Evolutionary conservation across 2,329 filamentous ascomycete species (phyloP).

Genomic region (Atkinsonella texensis): DNA sequence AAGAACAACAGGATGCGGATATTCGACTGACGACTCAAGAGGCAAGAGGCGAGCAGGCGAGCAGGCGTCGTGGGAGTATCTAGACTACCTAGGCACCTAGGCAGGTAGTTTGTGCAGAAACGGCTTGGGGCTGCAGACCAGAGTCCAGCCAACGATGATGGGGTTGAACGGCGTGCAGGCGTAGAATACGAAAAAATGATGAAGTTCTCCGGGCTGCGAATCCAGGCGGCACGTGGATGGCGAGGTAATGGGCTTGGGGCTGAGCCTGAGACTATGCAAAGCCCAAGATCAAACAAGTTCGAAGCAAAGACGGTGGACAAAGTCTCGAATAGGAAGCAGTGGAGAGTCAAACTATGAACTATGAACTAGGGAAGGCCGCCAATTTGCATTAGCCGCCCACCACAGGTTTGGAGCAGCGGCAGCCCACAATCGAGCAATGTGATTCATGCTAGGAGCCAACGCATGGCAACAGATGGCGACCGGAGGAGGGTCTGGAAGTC

Average conservation of each 20-base stretch:
- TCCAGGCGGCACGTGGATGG: background rate
- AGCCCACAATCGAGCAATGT: background rate
- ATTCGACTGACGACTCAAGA: background rate
- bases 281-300: background rate
- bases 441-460: background rate
- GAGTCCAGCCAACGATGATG: conserved; percentile 1
- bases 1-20: background rate
- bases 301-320: background rate
- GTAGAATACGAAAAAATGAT: background rate
- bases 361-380: background rate
- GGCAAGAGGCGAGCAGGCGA: background rate
- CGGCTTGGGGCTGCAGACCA: background rate
- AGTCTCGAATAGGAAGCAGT: conserved; percentile 1
- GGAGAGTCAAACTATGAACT: background rate
- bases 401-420: background rate
- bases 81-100: no score
- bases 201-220: background rate
- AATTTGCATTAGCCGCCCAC: conserved; percentile 2
- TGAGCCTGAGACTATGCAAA: background rate
- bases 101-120: background rate
- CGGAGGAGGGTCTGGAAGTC: background rate
- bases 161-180: conserved; percentile 1
- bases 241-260: background rate
- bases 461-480: background rate
- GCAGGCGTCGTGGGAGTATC: background rate